Evolutionary conservation across 371 early-diverging fungal species (phyloP).

Genomic region (Mortierella sp.): DNA sequence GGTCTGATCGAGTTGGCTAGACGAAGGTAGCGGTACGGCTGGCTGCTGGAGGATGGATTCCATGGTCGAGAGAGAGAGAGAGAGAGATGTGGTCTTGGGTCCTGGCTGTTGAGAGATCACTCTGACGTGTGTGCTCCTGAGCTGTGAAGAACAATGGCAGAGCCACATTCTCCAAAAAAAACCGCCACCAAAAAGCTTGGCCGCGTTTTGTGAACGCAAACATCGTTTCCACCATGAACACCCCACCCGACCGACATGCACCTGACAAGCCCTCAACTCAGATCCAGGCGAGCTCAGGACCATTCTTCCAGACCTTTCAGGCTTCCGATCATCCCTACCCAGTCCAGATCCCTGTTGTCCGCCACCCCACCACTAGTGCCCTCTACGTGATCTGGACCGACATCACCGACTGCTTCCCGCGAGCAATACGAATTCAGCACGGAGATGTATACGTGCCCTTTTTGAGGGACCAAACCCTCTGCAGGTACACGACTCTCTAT

Average conservation of each 20-base stretch:
- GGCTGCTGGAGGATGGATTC: constrained; percentile 51
- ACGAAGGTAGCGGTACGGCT: constrained; percentile 5
- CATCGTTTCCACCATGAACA: too few species aligned
- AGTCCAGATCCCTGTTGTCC: constrained; percentile 15
- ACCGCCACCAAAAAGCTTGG: too few species aligned
- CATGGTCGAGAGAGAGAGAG: constrained; percentile 3
- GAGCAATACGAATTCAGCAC: constrained; percentile 23
- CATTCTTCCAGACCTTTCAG: constrained; percentile 12
- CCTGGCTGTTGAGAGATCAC: too few species aligned
- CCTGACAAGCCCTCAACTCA: too few species aligned
- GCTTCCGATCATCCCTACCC: not conserved
- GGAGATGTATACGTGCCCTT: constrained; percentile 29
- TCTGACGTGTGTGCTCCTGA: too few species aligned
- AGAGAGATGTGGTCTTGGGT: too few species aligned
- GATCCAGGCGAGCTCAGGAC: not conserved
- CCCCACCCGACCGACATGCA: too few species aligned
- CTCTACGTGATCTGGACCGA: constrained; percentile 35
- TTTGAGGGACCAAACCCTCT: constrained; percentile 15
- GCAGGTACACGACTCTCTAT: constrained; percentile 11
- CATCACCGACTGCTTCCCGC: constrained; percentile 30
- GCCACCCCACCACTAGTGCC: constrained; percentile 14
- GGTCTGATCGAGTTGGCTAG: constrained; percentile 21
- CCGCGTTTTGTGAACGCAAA: not conserved
- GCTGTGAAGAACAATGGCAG: too few species aligned
- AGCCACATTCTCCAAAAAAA: too few species aligned